These are phyloP conservation scores for Boletus smithii DNA, from an alignment of 1,284 basidiomycete species.

Conservation along the genomic window DNA sequence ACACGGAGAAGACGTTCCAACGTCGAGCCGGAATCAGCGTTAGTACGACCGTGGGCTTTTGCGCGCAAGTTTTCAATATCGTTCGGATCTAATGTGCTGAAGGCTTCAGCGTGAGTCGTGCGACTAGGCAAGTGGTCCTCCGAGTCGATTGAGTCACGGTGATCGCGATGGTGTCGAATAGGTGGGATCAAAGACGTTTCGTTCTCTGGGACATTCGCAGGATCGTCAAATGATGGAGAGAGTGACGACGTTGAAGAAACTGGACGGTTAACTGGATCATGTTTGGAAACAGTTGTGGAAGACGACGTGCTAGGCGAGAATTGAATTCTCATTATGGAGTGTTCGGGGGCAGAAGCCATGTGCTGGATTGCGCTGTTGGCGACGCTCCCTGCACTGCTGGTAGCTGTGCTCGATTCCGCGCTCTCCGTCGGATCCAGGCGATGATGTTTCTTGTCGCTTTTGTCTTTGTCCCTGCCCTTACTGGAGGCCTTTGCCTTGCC, in stretches of 20 bases:
- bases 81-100: constrained; percentile 62
- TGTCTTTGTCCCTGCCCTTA: constrained; percentile 24
- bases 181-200: constrained; percentile 12
- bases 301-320: constrained; percentile 24
- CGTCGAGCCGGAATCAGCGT: constrained; percentile 20
- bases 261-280: constrained; percentile 19
- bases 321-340: constrained; percentile 12
- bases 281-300: constrained; percentile 9
- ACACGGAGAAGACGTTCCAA: constrained; percentile 25
- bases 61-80: constrained; percentile 50
- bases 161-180: constrained; percentile 16
- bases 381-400: constrained; percentile 33
- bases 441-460: constrained; percentile 17
- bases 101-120: constrained; percentile 72
- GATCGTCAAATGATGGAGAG: constrained; percentile 8
- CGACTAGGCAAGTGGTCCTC: constrained; percentile 40
- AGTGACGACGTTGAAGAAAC: constrained; percentile 20
- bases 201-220: constrained; percentile 7
- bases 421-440: constrained; percentile 22
- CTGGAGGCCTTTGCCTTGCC: constrained; percentile 22
- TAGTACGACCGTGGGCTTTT: constrained; percentile 20
- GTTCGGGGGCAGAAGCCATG: constrained; percentile 11
- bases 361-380: constrained; percentile 7
- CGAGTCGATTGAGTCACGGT: constrained; percentile 33
- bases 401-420: constrained; percentile 30